A percentile compares a stretch with the other conserved stretches of the same genome.
These are phyloP conservation scores for Basipetospora chlamydospora DNA, from an alignment of 2,329 filamentous ascomycete genomes.

Conservation along the genomic window DNA sequence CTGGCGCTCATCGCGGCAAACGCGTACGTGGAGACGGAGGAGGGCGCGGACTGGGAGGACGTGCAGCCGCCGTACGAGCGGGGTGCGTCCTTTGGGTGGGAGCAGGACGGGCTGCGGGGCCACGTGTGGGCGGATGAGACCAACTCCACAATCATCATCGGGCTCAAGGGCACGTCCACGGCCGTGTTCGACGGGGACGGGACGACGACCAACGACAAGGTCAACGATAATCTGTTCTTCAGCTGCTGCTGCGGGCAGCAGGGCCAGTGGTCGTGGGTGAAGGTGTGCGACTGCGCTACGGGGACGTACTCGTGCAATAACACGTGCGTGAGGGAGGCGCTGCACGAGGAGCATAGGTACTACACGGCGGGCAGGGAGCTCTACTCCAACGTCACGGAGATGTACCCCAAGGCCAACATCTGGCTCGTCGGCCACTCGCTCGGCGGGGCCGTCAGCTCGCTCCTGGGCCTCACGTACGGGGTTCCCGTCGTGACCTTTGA, in stretches of 20 bases:
- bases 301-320: conserved; percentile 82
- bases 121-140: conserved; percentile 81
- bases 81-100: conserved; percentile 84
- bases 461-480: conserved; percentile 83
- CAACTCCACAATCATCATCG: conserved; percentile 81
- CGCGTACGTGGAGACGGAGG: conserved; percentile 66
- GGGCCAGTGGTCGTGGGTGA: conserved; percentile 75
- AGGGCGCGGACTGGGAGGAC: conserved; percentile 68
- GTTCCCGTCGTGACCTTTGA: conserved; percentile 86
- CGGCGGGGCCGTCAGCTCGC: conserved; percentile 75
- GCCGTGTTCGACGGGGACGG: conserved; percentile 95
- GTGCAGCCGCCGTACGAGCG: conserved; percentile 70
- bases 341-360: conserved; percentile 76
- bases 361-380: conserved; percentile 81
- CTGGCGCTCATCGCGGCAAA: conserved; percentile 82
- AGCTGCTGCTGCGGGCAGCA: conserved; percentile 96
- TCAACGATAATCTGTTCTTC: conserved; percentile 96
- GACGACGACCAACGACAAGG: conserved; percentile 92
- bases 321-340: conserved; percentile 65
- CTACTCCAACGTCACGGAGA: conserved; percentile 78
- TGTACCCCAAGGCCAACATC: conserved; percentile 72
- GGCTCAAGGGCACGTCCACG: conserved; percentile 77
- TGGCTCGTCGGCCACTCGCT: conserved; percentile 91
- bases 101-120: conserved; percentile 73
- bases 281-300: conserved; percentile 86